Evolutionary conservation across 2,329 filamentous ascomycete species (phyloP).

Genomic region (Venturia nashicola): DNA sequence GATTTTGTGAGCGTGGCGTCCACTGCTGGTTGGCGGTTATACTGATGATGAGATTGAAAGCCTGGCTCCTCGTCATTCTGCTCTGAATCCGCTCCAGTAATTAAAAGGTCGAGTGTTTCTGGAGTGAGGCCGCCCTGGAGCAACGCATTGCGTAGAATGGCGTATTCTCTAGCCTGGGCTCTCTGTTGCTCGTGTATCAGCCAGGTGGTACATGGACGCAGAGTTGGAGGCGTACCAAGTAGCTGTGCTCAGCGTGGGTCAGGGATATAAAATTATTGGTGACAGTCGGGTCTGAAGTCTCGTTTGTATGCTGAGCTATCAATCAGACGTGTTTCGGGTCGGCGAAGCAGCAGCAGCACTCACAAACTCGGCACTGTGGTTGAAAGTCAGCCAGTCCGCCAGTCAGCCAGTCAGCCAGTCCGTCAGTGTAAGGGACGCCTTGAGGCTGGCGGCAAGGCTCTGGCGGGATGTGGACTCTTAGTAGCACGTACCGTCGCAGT

Average conservation of each 20-base stretch:
- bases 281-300: not conserved
- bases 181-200: not conserved
- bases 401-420: too few species aligned
- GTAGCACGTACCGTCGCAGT: slow-evolving; percentile 42
- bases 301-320: slow-evolving; percentile 26
- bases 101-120: slow-evolving; percentile 37
- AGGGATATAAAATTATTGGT: slow-evolving; percentile 20
- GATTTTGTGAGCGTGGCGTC: slow-evolving; percentile 12
- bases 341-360: slow-evolving; percentile 16
- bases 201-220: not conserved
- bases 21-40: slow-evolving; percentile 5
- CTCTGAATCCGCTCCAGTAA: slow-evolving; percentile 19
- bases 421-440: not conserved
- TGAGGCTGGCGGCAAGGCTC: slow-evolving; percentile 15
- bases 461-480: too few species aligned
- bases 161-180: slow-evolving; percentile 34
- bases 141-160: slow-evolving; percentile 35
- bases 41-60: not conserved
- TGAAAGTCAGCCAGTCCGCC: not conserved
- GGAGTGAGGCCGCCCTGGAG: slow-evolving; percentile 37
- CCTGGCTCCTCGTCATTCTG: slow-evolving; percentile 1
- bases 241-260: slow-evolving; percentile 48
- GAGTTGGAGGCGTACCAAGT: slow-evolving; percentile 30
- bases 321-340: slow-evolving; percentile 6
- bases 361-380: slow-evolving; percentile 36